Base-by-base conservation (phyloP, 805 yeast species). In the Zygosaccharomyces kombuchaensis region DNA sequence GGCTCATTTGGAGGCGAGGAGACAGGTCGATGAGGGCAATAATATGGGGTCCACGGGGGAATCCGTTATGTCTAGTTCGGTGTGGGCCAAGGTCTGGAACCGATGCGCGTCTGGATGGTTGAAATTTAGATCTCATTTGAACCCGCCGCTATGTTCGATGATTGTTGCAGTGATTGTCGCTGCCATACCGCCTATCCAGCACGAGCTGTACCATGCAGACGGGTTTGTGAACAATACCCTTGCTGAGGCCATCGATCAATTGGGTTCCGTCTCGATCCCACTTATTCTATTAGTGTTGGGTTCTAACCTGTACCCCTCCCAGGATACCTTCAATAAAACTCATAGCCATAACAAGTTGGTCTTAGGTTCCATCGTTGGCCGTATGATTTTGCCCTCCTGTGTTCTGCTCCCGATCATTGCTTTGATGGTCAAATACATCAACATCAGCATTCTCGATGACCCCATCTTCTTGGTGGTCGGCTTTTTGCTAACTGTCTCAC, bases 111-210 rank as follows among this genome's bases (percentile, higher is more conserved):
- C 8, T 4, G n/a, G 44, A 10, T 43, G 62, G 10, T 36, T 43
- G 9, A 60, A 55, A 32, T 53, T 78, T 25, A 58, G 67, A 36
- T 53, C 65, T 6, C 74, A 74, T 48, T 82, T 85, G 86, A 85
- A 85, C 58, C 93, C 95, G n/a, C 95, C 93, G 12, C 67, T 85
- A 45, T 85, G 82, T 66, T 82, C 95, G 7, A 85, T 85, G 90
- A 59, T 81, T 9, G 63, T 80, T 1, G 75, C 90, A 2, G 77
- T 85, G 12, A 44, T 84, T 19, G 84, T 85, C 45, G 93, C 91
- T 2, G 76, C 87, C 0, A 69, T 82, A 14, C 82, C 85, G 4
- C 65, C 66, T 2, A 53, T 85, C 13, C 84, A 82, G 56, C 66
- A 70, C 30, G 70, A 72, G 44, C 78, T 85, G 50, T 84, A 80